Base-by-base conservation (phyloP, 306 rosid genomes). In the Trifolium fragiferum region DNA sequence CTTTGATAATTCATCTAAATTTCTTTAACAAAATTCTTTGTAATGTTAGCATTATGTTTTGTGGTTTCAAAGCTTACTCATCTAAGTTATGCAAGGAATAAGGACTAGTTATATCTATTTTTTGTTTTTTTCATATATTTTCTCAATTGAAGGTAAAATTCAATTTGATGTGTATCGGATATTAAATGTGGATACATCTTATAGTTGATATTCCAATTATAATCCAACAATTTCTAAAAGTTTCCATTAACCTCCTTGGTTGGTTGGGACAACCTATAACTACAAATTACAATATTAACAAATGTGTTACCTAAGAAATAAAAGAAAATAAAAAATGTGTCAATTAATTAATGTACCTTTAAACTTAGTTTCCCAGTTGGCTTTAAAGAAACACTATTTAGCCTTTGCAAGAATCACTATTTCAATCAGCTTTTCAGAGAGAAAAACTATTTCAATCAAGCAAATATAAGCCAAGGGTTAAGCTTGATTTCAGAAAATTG, bases 401-500 rank as follows among this genome's bases (percentile, higher is more conserved):
- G 15, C 54, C 38, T 6, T 35, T 35, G 38, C 38, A 6, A 35
- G 7, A 7, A 7, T 7, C 65, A 69, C n/a, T 57, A 70, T 15
- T 49, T 49, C 54, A 49, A 49, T 49, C 54, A 49, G 7, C n/a
- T 49, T 46, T 46, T 5, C 7, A 14, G 4, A 1, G 13, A 3
- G 4, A 53, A 19, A 58, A 18, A 25, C 1, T 74, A 49, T 53
- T 74, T 75, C 57, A 76, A 23, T 60, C 38, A 70, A 75, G 54
- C 70, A 72, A 72, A 76, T 40, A 61, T 71, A 55, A 62, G 58
- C 58, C 43, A 44, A 5, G 49, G 73, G 50, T 55, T 49, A 73
- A 77, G 62, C 57, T 68, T 62, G 41, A 54, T 70, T 74, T 57
- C 30, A 83, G 78, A 21, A 70, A 70, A 64, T 76, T 57, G 62